phyloP scores from a whole-genome alignment of 345 rosid species.

The Xanthoceras sorbifolium region DNA sequence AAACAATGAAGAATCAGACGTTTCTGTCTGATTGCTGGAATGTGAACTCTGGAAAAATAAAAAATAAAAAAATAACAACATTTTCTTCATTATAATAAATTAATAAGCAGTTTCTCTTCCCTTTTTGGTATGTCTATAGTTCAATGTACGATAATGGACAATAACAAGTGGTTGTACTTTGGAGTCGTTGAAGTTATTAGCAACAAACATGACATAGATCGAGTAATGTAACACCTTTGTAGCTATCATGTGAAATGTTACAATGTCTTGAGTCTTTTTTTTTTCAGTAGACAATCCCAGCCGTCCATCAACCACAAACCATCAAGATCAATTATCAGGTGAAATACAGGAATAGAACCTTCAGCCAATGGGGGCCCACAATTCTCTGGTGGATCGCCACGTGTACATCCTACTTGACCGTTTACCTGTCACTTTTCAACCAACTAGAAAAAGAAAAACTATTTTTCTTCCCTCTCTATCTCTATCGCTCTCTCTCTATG shows the following conservation, averaged over 20 bases:
- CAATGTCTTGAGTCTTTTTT: too few relatives aligned
- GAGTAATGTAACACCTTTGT: too few relatives aligned
- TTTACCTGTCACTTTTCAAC: conserved; percentile 9
- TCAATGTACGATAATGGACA: too few relatives aligned
- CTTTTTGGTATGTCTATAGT: background rate
- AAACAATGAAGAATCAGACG: background rate
- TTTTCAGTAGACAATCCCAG: background rate
- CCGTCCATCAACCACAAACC: background rate
- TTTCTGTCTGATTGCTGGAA: background rate
- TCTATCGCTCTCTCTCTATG: too few relatives aligned
- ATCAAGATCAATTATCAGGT: background rate
- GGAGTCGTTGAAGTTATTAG: too few relatives aligned
- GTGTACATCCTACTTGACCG: conserved; percentile 5
- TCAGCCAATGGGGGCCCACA: background rate
- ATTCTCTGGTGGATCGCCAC: conserved; percentile 1
- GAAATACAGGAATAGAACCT: background rate
- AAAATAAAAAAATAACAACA: too few relatives aligned
- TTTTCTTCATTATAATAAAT: too few relatives aligned
- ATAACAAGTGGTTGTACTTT: too few relatives aligned
- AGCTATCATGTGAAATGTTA: too few relatives aligned
- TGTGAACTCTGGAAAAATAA: background rate
- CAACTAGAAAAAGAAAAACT: background rate
- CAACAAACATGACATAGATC: too few relatives aligned
- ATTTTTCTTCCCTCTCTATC: background rate
- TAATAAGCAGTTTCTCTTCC: background rate